Base-by-base conservation (phyloP, 805 yeast species). In the Lipomyces mesembrius region DNA sequence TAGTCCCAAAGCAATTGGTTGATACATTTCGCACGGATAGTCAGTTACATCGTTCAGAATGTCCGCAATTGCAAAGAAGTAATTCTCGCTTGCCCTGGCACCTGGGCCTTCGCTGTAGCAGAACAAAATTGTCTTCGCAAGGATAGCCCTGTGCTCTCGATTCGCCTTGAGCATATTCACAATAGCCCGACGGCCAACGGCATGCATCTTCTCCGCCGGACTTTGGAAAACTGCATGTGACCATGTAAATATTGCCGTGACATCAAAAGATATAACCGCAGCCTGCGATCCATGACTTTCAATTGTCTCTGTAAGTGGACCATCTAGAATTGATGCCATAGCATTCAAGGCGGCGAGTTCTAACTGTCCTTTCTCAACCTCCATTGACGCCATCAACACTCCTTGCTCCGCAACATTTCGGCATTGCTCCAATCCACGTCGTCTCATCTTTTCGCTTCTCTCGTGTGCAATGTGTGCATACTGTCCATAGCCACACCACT, bases 401-500 rank as follows among this genome's bases (percentile, higher is more conserved):
- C 73, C 76, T 20, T 75, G 75, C 52, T 78, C 71, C 64, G 71
- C 62, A 75, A 83, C 80, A 8, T 76, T 78, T 27, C 71, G 68
- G 77, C 77, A 57, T 78, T 85, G 66, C 75, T 82, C 72, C 20
- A 78, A 61, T 0, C 77, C 79, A 0, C 74, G 71, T 12, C 75
- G 73, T 22, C 81, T 62, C 80, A 86, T 81, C 86, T 88, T 88
- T 0, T 79, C 75, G 70, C 92, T 92, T 57, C 97, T 81, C 54
- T 88, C 89, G 37, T 86, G 87, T 2, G 92, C 85, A 1, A 87
- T 74, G 0, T 81, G 75, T 8, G 85, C 83, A 29, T 87, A 81
- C 61, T 85, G 88, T 2, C 98, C 98, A 77, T 86, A 87, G 0
- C 96, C 97, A 76, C 97, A 92, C 99, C 99, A 95, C 75, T 91